Conservation (phyloP, 768 basidiomycete genomes). For the Suillus luteus region DNA sequence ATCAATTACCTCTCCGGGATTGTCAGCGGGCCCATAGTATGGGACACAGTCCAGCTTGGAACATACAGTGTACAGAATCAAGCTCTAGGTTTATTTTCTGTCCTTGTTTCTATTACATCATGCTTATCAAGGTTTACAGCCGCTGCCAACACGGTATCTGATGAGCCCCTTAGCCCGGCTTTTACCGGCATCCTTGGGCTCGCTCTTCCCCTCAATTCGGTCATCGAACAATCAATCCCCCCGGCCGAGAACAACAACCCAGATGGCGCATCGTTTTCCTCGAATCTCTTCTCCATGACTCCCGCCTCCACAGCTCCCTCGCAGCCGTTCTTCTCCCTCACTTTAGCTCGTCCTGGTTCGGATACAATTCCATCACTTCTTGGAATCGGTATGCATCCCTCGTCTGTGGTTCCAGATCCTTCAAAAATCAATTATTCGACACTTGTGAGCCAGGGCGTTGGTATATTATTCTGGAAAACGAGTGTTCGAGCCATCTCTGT, state of each 20-base stretch:
- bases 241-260: conserved; percentile 50
- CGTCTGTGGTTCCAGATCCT: conserved; percentile 52
- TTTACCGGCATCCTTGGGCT: conserved; percentile 77
- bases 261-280: conserved; percentile 67
- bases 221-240: conserved; percentile 55
- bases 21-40: conserved; percentile 64
- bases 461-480: conserved; percentile 65
- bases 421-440: conserved; percentile 50
- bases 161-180: conserved; percentile 56
- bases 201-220: conserved; percentile 70
- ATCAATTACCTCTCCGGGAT: conserved; percentile 63
- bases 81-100: conserved; percentile 54
- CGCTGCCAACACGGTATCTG: conserved; percentile 53
- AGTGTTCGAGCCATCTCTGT: conserved; percentile 59
- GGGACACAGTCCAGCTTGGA: conserved; percentile 66
- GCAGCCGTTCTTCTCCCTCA: conserved; percentile 65
- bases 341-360: conserved; percentile 70
- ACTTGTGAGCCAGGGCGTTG: conserved; percentile 43
- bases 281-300: conserved; percentile 72
- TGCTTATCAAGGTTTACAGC: conserved; percentile 38
- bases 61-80: conserved; percentile 65
- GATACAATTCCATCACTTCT: conserved; percentile 56
- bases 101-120: not conserved
- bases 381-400: conserved; percentile 71
- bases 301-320: conserved; percentile 53